Conservation (phyloP, 768 basidiomycete species). For the Leucocoprinus sp. region DNA sequence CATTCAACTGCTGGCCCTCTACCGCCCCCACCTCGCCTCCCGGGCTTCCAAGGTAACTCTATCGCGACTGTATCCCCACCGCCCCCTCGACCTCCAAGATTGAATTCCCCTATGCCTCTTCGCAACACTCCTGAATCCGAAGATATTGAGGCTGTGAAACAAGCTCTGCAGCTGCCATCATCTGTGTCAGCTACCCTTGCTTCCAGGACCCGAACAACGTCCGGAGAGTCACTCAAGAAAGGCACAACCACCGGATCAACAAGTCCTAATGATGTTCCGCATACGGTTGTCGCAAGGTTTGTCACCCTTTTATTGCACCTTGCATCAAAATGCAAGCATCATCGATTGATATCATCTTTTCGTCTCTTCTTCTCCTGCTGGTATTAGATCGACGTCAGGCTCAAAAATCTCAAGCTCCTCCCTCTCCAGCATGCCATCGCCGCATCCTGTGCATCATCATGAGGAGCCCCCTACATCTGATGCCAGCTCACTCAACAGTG, state of each 20-base stretch:
- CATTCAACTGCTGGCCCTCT: slow-evolving; percentile 13
- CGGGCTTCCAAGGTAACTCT: slow-evolving; percentile 4
- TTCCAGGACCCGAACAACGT: slow-evolving; percentile 20
- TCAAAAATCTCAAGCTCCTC: slow-evolving; percentile 6
- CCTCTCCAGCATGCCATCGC: slow-evolving; percentile 12
- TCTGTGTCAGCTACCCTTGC: slow-evolving; percentile 43
- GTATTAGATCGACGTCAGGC: slow-evolving; percentile 7
- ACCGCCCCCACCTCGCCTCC: slow-evolving; percentile 12
- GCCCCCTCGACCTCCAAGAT: slow-evolving; percentile 14
- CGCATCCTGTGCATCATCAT: slow-evolving; percentile 18
- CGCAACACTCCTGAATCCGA: slow-evolving; percentile 20
- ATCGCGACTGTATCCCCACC: slow-evolving; percentile 5
- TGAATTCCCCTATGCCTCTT: slow-evolving; percentile 19
- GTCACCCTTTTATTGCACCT: background rate
- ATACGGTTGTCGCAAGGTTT: slow-evolving; percentile 6
- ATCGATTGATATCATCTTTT: background rate
- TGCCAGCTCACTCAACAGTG: slow-evolving; percentile 1
- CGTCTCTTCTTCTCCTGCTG: background rate
- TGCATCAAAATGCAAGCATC: background rate
- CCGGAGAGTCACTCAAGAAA: slow-evolving; percentile 9
- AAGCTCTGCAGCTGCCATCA: slow-evolving; percentile 50
- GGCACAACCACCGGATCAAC: background rate
- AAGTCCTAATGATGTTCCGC: background rate
- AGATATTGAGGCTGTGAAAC: slow-evolving; percentile 51
- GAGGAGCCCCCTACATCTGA: slow-evolving; percentile 10